Conservation (phyloP, 2,329 filamentous ascomycete genomes). For the Fusarium newnesense region DNA sequence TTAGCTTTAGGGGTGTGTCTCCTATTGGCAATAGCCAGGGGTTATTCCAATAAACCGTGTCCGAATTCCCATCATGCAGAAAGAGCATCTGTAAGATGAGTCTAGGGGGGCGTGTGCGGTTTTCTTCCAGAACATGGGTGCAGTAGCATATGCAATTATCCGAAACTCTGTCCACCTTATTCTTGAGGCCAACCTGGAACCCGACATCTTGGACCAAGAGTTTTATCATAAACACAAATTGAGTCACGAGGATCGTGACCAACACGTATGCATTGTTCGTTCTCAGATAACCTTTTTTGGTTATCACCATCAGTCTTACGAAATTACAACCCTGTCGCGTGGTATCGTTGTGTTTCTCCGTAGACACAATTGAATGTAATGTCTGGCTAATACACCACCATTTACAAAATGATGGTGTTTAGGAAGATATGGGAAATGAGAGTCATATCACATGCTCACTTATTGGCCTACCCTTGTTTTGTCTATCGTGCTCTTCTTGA, state of each 20-base stretch:
- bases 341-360: constrained; percentile 12
- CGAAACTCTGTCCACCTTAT: constrained; percentile 1
- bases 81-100: constrained; percentile 1
- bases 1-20: constrained; percentile 21
- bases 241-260: constrained; percentile 31
- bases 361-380: constrained; percentile 1
- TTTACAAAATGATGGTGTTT: not conserved
- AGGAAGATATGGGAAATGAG: constrained; percentile 2
- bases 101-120: constrained; percentile 11
- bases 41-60: constrained; percentile 35
- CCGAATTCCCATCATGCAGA: constrained; percentile 23
- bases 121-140: constrained; percentile 24
- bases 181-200: constrained; percentile 29
- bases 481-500: constrained; percentile 1
- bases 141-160: constrained; percentile 26
- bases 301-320: not conserved
- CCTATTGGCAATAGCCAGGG: constrained; percentile 19
- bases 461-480: constrained; percentile 7
- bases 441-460: constrained; percentile 28
- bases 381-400: constrained; percentile 31
- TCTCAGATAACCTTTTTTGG: constrained; percentile 5
- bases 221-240: constrained; percentile 4
- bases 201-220: not conserved
- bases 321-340: not conserved
- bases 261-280: constrained; percentile 19